Percentiles rank a stretch among this genome's conserved stretches.
phyloP scores from a whole-genome alignment of 1,139 yeast genomes.

The Magnusiomyces suaveolens region DNA sequence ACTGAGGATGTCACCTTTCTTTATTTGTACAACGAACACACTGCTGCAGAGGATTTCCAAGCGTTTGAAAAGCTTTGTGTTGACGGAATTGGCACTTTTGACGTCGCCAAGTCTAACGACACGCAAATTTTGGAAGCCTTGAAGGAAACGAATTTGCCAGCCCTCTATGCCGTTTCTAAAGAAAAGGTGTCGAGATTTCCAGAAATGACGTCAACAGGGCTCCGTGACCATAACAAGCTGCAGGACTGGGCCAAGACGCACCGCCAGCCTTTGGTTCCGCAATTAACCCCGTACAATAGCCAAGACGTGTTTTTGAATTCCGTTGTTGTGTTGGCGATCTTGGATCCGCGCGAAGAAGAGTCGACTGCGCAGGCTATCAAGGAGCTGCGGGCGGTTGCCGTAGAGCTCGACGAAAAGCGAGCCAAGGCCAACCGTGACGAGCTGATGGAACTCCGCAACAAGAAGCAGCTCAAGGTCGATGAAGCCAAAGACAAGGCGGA shows the following conservation, averaged over 20 bases:
- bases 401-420: conserved; percentile 22
- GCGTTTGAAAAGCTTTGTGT: conserved; percentile 31
- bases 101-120: conserved; percentile 29
- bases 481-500: conserved; percentile 31
- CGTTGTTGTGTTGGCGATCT: conserved; percentile 29
- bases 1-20: conserved; percentile 24
- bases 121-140: conserved; percentile 25
- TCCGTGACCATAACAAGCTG: conserved; percentile 28
- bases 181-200: conserved; percentile 24
- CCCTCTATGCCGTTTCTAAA: conserved; percentile 29
- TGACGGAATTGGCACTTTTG: conserved; percentile 30
- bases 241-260: conserved; percentile 29
- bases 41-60: conserved; percentile 35
- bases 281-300: conserved; percentile 31
- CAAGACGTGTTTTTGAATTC: conserved; percentile 27
- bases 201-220: conserved; percentile 29
- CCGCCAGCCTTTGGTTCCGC: conserved; percentile 33
- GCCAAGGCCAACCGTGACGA: conserved; percentile 24
- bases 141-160: conserved; percentile 28
- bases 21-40: conserved; percentile 33
- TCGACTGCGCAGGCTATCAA: conserved; percentile 23
- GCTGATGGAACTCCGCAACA: conserved; percentile 26
- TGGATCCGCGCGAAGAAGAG: conserved; percentile 28
- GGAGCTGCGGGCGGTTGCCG: conserved; percentile 29
- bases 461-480: conserved; percentile 30